Base-by-base conservation (phyloP, 129 eudicot species). In the Helianthus tuberosus region DNA sequence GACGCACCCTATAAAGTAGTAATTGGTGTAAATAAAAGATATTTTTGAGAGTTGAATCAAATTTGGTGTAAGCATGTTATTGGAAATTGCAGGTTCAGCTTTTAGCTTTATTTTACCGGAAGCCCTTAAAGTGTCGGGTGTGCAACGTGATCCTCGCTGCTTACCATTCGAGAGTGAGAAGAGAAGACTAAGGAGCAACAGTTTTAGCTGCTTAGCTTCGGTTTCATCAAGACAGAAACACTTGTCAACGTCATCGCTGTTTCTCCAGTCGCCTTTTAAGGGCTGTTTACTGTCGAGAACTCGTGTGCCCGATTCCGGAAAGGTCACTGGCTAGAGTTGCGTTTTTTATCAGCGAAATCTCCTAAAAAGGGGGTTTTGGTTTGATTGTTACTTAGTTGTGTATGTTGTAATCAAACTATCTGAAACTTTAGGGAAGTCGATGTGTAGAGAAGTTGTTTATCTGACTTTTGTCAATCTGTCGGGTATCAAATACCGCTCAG, bases 21-120 rank as follows among this genome's bases (percentile, higher is more conserved):
- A 20, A 20, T 20, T 20, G 0, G 32, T 2, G 32, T 27, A 27
- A 1, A 27, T 27, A 27, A 27, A 27, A 27, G 32, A 27, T 27
- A 20, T 27, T 2, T 27, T 1, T 27, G 32, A 1, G 32, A 27
- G 32, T 27, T 27, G 32, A 27, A 27, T 27, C 23, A 27, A 27
- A 27, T 27, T 27, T 27, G 32, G 32, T 27, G 32, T 41, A 6
- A 0, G 46, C 8, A 50, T 51, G 16, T 12, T 38, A 17, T 36
- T 15, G 44, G 71, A 53, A 41, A 53, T 59, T 66, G 49, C 63
- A 90, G 96, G 96, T 74, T 87, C 96, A 10, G 65, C 84, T 60
- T 90, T 84, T 77, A 90, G 84, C 76, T 90, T 77, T 51, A 83
- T 87, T 52, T 82, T 90, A 50, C 96, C 96, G 8, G 91, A 90